Conservation (phyloP, 805 yeast species). For the Ogataea philodendri region DNA sequence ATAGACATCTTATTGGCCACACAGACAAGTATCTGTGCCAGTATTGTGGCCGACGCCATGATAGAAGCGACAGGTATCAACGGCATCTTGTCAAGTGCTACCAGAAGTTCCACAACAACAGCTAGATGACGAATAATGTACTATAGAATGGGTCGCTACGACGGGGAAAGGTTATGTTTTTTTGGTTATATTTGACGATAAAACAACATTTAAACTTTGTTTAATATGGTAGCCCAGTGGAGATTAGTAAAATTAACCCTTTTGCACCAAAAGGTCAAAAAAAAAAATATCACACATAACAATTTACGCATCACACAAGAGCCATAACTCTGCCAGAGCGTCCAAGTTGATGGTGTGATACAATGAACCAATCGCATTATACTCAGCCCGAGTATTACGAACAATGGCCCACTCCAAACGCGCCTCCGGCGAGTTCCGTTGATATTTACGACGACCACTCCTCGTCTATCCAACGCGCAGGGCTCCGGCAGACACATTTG, state of each 20-base stretch:
- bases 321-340: no score
- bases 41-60: constrained; percentile 26
- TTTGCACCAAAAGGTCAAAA: no score
- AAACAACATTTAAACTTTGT: no score
- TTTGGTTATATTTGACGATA: no score
- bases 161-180: no score
- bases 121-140: no score
- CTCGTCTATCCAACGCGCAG: constrained; percentile 30
- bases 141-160: no score
- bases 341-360: constrained; percentile 3
- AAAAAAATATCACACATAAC: no score
- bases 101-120: not conserved
- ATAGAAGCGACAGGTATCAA: constrained; percentile 27
- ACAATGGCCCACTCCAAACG: constrained; percentile 3
- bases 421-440: constrained; percentile 10
- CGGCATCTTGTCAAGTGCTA: constrained; percentile 25
- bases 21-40: constrained; percentile 29
- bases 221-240: no score
- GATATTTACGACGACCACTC: constrained; percentile 31
- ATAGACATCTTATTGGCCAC: constrained; percentile 30
- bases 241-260: no score
- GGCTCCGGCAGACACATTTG: constrained; percentile 32
- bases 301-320: no score
- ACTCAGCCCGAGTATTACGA: constrained; percentile 7
- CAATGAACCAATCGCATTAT: constrained; percentile 3